phyloP scores from a whole-genome alignment of 768 basidiomycete species.

The Chalciporus sphaerocephalus region DNA sequence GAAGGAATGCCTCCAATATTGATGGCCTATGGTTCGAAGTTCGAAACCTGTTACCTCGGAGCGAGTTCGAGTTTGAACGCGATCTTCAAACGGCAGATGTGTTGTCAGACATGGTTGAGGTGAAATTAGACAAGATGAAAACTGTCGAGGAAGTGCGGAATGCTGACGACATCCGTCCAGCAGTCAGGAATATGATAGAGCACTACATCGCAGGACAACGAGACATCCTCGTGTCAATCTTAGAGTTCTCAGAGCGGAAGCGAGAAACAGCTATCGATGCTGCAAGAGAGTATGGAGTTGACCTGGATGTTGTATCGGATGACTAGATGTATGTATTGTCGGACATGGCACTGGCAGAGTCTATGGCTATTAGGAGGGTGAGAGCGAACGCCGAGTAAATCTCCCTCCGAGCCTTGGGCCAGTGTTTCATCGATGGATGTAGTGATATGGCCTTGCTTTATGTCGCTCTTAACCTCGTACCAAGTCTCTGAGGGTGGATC shows the following conservation, averaged over 20 bases:
- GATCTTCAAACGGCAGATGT: constrained; percentile 64
- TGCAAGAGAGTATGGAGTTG: constrained; percentile 51
- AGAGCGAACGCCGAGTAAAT: too few relatives aligned
- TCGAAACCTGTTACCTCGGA: constrained; percentile 26
- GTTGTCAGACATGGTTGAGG: constrained; percentile 63
- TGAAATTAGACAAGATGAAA: constrained; percentile 49
- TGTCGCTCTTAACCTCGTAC: too few relatives aligned
- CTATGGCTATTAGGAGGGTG: too few relatives aligned
- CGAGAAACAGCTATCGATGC: constrained; percentile 43
- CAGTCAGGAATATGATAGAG: constrained; percentile 61
- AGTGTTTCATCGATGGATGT: too few relatives aligned
- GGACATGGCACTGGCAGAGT: too few relatives aligned
- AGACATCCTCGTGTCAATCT: constrained; percentile 51
- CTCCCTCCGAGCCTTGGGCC: too few relatives aligned
- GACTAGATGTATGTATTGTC: too few relatives aligned
- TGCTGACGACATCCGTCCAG: constrained; percentile 39
- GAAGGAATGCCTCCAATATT: constrained; percentile 49
- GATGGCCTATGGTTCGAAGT: constrained; percentile 62
- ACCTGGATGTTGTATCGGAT: constrained; percentile 52
- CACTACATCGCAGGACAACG: constrained; percentile 69
- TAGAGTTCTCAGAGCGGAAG: constrained; percentile 46
- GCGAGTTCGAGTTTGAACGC: constrained; percentile 45
- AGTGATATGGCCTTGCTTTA: too few relatives aligned
- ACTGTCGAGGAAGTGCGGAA: constrained; percentile 17
- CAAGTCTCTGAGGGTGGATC: too few relatives aligned